A percentile compares a stretch with the other conserved stretches of the same genome.
Conservation (phyloP, 805 yeast genomes). For the Jamesozyma rosinii region DNA sequence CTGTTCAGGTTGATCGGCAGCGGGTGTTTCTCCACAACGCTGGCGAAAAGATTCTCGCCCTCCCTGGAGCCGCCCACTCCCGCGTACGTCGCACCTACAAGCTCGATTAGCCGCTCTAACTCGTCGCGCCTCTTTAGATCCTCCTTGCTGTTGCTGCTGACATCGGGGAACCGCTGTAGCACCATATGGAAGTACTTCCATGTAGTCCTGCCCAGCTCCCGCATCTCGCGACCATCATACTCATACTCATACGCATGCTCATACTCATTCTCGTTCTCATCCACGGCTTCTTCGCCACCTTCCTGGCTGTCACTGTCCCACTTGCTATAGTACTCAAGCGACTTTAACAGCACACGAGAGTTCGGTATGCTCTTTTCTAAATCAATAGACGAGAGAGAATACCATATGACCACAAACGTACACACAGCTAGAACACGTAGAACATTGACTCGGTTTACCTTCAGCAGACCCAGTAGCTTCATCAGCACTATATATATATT, state of each 20-base stretch:
- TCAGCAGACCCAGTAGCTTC: neutral
- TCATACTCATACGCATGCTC: too few species aligned
- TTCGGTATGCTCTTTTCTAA: neutral
- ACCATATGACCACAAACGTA: neutral
- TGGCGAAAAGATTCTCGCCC: conserved; percentile 81
- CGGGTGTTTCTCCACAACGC: conserved; percentile 49
- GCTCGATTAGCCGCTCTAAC: conserved; percentile 49
- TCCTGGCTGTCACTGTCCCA: neutral
- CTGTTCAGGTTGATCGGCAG: conserved; percentile 81
- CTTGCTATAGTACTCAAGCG: neutral
- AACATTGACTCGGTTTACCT: neutral
- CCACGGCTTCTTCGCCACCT: neutral
- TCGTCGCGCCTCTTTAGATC: conserved; percentile 44
- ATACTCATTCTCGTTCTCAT: neutral
- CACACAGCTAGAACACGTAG: neutral
- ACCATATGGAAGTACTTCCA: conserved; percentile 90
- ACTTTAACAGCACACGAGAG: neutral
- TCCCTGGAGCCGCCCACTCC: conserved; percentile 34
- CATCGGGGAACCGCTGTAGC: conserved; percentile 80
- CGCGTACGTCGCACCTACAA: conserved; percentile 73
- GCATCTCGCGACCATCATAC: neutral
- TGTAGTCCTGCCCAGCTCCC: conserved; percentile 74
- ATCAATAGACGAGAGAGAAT: neutral
- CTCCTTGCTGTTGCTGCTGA: conserved; percentile 43
- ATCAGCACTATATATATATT: too few species aligned